A percentile compares a stretch with the other conserved stretches of the same genome.
These are phyloP conservation scores for Rhypophila decipiens DNA, from an alignment of 495 filamentous ascomycete genomes.

Conservation along the genomic window DNA sequence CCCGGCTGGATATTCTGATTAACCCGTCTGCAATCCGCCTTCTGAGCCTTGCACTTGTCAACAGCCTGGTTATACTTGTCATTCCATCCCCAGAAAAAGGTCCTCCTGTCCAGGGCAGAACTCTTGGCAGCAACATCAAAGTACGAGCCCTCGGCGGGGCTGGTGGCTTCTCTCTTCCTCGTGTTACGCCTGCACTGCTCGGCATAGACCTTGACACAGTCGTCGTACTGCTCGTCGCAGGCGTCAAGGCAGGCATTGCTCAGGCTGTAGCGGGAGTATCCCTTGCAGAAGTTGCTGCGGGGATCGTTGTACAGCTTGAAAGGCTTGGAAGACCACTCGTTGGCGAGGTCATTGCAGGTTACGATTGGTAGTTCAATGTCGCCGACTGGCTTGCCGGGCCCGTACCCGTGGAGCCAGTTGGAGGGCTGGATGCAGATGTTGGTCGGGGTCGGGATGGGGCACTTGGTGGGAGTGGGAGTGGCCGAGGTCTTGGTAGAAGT, in stretches of 20 bases:
- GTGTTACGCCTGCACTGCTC: constrained; percentile 28
- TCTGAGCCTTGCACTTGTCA: constrained; percentile 35
- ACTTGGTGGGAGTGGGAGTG: constrained; percentile 18
- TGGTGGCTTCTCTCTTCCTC: not conserved
- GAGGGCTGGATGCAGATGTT: constrained; percentile 40
- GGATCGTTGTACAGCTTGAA: constrained; percentile 42
- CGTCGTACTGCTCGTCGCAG: constrained; percentile 42
- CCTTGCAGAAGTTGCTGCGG: constrained; percentile 29
- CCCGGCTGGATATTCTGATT: no score
- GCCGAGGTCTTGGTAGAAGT: constrained; percentile 12
- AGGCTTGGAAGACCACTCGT: constrained; percentile 27
- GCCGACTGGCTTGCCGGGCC: constrained; percentile 39
- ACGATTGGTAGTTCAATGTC: constrained; percentile 40
- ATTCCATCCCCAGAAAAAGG: constrained; percentile 8
- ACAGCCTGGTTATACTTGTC: constrained; percentile 25
- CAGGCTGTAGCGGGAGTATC: constrained; percentile 24
- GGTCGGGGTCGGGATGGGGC: constrained; percentile 36
- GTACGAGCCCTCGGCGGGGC: constrained; percentile 1
- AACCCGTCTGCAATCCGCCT: constrained; percentile 38
- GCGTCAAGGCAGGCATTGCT: constrained; percentile 38
- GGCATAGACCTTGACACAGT: constrained; percentile 38
- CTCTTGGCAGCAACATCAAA: constrained; percentile 7
- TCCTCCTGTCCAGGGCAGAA: constrained; percentile 12
- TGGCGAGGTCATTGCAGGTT: constrained; percentile 42
- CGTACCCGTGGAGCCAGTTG: constrained; percentile 30